A percentile compares a stretch with the other conserved stretches of the same genome.
These are phyloP conservation scores for Tuber indicum DNA, from an alignment of 495 filamentous ascomycete genomes.

Conservation along the genomic window DNA sequence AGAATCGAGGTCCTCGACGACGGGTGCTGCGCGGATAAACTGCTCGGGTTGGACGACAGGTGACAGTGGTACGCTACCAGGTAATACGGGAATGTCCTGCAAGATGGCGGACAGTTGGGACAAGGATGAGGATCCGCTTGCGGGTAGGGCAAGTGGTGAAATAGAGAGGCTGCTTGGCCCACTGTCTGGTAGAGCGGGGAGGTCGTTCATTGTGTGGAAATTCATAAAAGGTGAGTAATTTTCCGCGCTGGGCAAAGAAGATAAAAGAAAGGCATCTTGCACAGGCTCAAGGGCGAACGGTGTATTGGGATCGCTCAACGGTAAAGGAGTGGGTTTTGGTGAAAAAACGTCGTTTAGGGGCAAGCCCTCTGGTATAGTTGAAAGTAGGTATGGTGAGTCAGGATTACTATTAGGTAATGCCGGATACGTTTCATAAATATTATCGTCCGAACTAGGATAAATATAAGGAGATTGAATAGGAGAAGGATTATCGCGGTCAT, in stretches of 20 bases:
- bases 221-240: neutral
- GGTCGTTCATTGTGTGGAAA: neutral
- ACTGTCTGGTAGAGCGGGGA: conserved; percentile 25
- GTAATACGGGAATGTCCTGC: neutral
- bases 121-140: neutral
- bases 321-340: conserved; percentile 4
- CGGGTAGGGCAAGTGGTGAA: neutral
- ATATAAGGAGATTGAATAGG: conserved; percentile 26
- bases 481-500: conserved; percentile 31
- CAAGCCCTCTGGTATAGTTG: neutral
- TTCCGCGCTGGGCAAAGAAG: neutral
- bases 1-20: neutral
- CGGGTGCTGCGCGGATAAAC: neutral
- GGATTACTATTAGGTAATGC: conserved; percentile 25
- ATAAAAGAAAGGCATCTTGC: neutral
- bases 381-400: conserved; percentile 6
- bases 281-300: neutral
- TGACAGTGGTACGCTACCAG: neutral
- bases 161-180: neutral
- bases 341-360: neutral
- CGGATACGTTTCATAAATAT: conserved; percentile 35
- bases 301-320: conserved; percentile 1
- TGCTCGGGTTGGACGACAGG: neutral
- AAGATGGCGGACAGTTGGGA: neutral
- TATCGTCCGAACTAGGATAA: conserved; percentile 14